Evolutionary conservation across 768 basidiomycete genomes (phyloP).

Genomic region (Hericium rajendrae): DNA sequence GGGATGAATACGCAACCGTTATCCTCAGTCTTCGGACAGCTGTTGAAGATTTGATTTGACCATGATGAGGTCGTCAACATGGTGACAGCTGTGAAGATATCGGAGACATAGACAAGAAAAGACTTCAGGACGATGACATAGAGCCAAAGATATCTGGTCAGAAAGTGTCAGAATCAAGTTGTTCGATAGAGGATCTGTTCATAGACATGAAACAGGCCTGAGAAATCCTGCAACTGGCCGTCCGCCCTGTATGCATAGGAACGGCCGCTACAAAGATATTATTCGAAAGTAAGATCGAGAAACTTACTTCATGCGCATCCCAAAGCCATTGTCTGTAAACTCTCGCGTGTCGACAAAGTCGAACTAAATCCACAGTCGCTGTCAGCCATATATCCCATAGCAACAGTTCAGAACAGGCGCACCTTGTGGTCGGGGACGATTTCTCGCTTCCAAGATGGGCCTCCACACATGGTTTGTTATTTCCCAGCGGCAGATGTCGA

Average conservation of each 20-base stretch:
- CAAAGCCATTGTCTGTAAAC: conserved; percentile 80
- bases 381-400: background rate
- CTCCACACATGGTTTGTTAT: conserved; percentile 48
- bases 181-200: background rate
- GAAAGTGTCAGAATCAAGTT: background rate
- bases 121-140: conserved; percentile 93
- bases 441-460: conserved; percentile 92
- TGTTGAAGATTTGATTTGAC: conserved; percentile 84
- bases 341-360: conserved; percentile 94
- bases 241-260: no score
- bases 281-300: background rate
- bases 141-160: conserved; percentile 76
- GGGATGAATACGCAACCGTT: conserved; percentile 76
- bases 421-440: conserved; percentile 98
- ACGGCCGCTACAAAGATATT: background rate
- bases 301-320: conserved; percentile 75
- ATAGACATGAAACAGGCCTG: background rate
- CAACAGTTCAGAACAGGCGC: conserved; percentile 10
- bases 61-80: conserved; percentile 88
- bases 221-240: no score
- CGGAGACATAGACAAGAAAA: conserved; percentile 91
- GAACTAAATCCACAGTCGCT: conserved; percentile 44
- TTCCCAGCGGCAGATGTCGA: conserved; percentile 15
- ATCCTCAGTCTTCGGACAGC: conserved; percentile 37
- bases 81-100: conserved; percentile 95